These are phyloP conservation scores for Sicyos baderoa DNA, from an alignment of 306 rosid species.

Conservation along the genomic window DNA sequence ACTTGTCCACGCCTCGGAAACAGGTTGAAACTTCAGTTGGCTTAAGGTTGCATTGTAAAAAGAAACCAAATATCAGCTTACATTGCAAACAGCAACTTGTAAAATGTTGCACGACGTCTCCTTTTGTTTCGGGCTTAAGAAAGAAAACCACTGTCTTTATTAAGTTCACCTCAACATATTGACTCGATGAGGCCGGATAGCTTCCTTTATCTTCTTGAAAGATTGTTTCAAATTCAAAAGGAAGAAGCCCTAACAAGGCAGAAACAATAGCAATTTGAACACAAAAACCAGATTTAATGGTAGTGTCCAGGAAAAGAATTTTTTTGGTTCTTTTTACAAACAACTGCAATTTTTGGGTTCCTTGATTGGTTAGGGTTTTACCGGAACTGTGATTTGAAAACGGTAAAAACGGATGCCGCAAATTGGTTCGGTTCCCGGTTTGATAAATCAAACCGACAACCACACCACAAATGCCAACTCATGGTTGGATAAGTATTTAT, in stretches of 20 bases:
- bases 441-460: no score
- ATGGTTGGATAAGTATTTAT: no score
- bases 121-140: no score
- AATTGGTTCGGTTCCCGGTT: no score
- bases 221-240: conserved; percentile 46
- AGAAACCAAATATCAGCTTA: neutral
- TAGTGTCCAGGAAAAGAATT: conserved; percentile 19
- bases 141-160: neutral
- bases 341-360: no score
- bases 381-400: no score
- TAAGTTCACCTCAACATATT: conserved; percentile 30
- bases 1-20: conserved; percentile 10
- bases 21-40: neutral
- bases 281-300: conserved; percentile 30
- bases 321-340: no score
- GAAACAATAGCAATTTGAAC: conserved; percentile 51
- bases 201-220: conserved; percentile 26
- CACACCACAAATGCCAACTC: no score
- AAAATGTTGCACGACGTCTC: no score
- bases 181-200: conserved; percentile 23
- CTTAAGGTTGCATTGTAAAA: neutral
- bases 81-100: no score
- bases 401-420: no score
- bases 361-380: no score
- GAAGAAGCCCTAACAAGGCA: conserved; percentile 48